Percentiles rank a stretch among this genome's conserved stretches.
Conservation (phyloP, 106 monocot genomes). For the Chionographis japonica region DNA sequence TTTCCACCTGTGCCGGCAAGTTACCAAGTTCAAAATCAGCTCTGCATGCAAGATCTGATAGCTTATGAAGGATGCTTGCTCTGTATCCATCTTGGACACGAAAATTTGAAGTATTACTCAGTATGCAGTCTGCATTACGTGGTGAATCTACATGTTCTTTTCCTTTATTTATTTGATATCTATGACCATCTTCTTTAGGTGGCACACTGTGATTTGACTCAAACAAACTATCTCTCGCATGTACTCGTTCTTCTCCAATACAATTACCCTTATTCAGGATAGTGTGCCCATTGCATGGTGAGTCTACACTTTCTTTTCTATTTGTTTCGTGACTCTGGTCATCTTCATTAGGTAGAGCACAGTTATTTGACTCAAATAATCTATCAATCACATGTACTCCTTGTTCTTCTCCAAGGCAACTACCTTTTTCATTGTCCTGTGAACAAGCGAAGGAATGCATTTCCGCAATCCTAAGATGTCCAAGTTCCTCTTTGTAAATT, state of each 20-base stretch:
- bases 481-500: conserved; percentile 6
- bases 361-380: conserved; percentile 10
- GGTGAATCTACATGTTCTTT: neutral
- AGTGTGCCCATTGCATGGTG: neutral
- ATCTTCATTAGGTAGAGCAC: conserved; percentile 4
- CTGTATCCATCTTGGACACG: conserved; percentile 5
- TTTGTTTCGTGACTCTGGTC: neutral
- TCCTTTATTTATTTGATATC: conserved; percentile 7
- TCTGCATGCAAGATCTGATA: conserved; percentile 22
- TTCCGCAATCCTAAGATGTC: neutral
- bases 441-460: neutral
- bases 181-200: conserved; percentile 3
- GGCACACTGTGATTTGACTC: conserved; percentile 7
- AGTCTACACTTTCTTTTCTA: conserved; percentile 5
- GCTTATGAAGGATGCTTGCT: conserved; percentile 13
- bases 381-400: conserved; percentile 1
- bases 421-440: conserved; percentile 12
- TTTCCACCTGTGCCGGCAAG: conserved; percentile 4
- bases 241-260: conserved; percentile 1
- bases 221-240: conserved; percentile 5
- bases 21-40: conserved; percentile 18
- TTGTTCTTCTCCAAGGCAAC: conserved; percentile 4
- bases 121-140: neutral
- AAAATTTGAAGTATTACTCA: conserved; percentile 12
- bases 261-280: conserved; percentile 1